Conservation (phyloP, 129 eudicot species). For the Helichrysum umbraculigerum region DNA sequence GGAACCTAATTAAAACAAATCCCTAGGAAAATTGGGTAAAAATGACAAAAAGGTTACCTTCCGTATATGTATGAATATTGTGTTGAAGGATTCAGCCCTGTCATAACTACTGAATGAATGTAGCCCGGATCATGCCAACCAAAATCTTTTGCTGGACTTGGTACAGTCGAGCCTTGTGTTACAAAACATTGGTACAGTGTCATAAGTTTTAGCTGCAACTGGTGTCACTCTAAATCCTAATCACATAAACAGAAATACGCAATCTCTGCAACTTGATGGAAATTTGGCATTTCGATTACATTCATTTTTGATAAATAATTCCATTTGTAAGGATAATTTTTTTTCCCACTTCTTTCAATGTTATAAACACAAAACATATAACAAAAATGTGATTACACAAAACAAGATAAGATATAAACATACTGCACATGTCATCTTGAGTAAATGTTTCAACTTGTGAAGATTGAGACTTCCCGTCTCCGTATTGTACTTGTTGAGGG, state of each 20-base stretch:
- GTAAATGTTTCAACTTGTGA: conserved; percentile 72
- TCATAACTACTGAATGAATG: conserved; percentile 81
- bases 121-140: conserved; percentile 99
- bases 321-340: too few species aligned
- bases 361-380: too few species aligned
- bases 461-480: conserved; percentile 57
- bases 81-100: conserved; percentile 61
- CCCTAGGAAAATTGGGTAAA: too few species aligned
- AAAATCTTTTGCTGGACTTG: conserved; percentile 84
- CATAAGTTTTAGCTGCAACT: background rate
- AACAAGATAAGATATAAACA: conserved; percentile 20
- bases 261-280: too few species aligned
- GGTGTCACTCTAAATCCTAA: background rate
- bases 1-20: background rate
- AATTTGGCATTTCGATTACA: too few species aligned
- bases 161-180: conserved; percentile 36
- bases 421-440: conserved; percentile 79
- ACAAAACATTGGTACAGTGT: too few species aligned
- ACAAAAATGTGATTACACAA: background rate
- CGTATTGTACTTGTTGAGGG: conserved; percentile 62
- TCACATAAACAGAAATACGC: too few species aligned
- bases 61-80: conserved; percentile 75
- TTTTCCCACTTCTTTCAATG: too few species aligned
- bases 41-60: conserved; percentile 43
- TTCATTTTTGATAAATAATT: too few species aligned